Evolutionary conservation across 441 rosid species (phyloP).

Genomic region (Gossypium trilobum): DNA sequence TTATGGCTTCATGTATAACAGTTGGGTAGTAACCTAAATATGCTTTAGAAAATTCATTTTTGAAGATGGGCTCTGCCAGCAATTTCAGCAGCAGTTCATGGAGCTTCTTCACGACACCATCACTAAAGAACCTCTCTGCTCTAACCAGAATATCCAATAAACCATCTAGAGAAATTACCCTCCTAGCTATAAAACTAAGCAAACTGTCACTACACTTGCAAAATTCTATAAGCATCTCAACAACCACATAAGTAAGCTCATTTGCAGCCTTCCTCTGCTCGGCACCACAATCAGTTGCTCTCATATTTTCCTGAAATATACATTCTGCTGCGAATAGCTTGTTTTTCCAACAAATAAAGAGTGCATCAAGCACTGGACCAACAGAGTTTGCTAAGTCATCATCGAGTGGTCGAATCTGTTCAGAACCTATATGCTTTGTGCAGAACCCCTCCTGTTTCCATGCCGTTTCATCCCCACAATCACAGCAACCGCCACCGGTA

Average conservation of each 20-base stretch:
- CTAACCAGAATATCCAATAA: constrained; percentile 65
- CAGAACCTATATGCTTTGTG: constrained; percentile 83
- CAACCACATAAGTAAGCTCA: constrained; percentile 59
- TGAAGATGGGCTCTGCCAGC: constrained; percentile 83
- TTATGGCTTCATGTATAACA: constrained; percentile 55
- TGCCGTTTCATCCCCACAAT: constrained; percentile 95
- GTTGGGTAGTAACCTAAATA: constrained; percentile 70
- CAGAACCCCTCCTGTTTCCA: constrained; percentile 96
- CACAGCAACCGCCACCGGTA: constrained; percentile 95
- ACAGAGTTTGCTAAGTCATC: constrained; percentile 53
- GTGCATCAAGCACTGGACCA: constrained; percentile 72
- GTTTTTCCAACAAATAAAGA: constrained; percentile 56
- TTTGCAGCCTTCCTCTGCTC: constrained; percentile 41
- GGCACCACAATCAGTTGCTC: constrained; percentile 26
- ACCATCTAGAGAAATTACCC: constrained; percentile 48
- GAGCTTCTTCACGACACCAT: constrained; percentile 46
- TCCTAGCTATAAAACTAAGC: constrained; percentile 77
- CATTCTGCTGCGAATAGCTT: constrained; percentile 50
- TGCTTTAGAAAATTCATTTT: constrained; percentile 79
- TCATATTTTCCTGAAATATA: constrained; percentile 29
- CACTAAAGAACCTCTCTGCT: constrained; percentile 69
- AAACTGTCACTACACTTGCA: constrained; percentile 81
- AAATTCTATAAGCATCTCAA: constrained; percentile 80
- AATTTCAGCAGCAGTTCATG: constrained; percentile 81
- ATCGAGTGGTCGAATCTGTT: constrained; percentile 85